Evolutionary conservation across 306 rosid species (phyloP), one percentile per base, ranked within the genome.

Genomic region (Senna tora): DNA sequence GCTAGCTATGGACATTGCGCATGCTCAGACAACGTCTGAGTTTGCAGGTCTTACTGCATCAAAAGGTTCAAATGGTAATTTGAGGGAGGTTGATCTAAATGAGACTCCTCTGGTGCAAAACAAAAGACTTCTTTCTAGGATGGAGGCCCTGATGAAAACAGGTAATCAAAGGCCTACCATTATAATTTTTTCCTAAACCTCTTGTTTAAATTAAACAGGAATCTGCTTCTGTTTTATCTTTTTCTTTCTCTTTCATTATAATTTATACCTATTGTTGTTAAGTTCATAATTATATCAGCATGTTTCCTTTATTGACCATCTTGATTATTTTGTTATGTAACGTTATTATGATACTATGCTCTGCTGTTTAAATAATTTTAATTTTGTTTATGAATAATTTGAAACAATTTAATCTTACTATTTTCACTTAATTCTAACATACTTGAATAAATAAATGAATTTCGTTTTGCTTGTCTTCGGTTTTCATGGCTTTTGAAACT

Each of bases 1-100:
- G 88, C 57, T 92, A 21, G 99, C 97, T 14, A 88, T 85, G 90
- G 93, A 87, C 75, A 84, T 82, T 75, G 97, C 99, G 11, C 84
- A 88, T 63, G 96, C 89, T 0, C 81, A 84, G 75, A 77, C 84
- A 54, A 85, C 89, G 50, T 81, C 85, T 0, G 78, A 67, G 57
- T 84, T 79, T 73, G 69, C 80, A 6, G 89, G 91, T 71, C 89
- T 57, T 83, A 43, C 80, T 16, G 64, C 82, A 50, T 50, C 85
- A 17, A 87, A 76, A 82, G 86, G 86, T 33, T 85, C 92, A 45
- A 83, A 68, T 74, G 97, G 96, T 9, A 90, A 84, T 71, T 78
- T 88, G 58, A 83, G 86, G 58, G 90, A 87, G 77, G 97, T 92
- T 51, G 96, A 95, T 81, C 87, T 92, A 77, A 89, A 95, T 60